phyloP scores from a whole-genome alignment of 495 filamentous ascomycete species.

The Aspergillus sclerotioniger region DNA sequence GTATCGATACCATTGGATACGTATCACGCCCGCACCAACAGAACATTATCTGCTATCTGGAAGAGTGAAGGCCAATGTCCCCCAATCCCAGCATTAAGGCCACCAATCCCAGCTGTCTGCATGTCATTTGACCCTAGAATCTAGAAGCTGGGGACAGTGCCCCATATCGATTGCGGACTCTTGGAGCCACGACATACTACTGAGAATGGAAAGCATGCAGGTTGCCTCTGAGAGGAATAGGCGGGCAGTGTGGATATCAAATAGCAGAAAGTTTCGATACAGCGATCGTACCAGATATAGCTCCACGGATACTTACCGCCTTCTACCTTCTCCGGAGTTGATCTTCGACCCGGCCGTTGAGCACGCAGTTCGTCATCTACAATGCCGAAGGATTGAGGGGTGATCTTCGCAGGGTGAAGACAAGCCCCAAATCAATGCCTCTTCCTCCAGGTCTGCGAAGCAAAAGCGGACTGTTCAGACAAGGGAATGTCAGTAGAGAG shows the following conservation, averaged over 20 bases:
- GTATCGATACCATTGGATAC: conserved; percentile 8
- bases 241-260: too few relatives aligned
- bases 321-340: background rate
- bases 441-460: background rate
- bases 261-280: background rate
- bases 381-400: background rate
- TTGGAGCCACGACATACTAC: too few relatives aligned
- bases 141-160: too few relatives aligned
- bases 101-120: background rate
- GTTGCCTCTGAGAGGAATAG: too few relatives aligned
- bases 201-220: too few relatives aligned
- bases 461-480: background rate
- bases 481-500: background rate
- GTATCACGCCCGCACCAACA: conserved; percentile 3
- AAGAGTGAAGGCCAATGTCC: background rate
- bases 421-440: background rate
- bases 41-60: background rate
- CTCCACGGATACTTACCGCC: conserved; percentile 1
- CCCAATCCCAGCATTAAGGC: background rate
- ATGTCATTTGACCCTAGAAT: background rate
- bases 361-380: background rate
- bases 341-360: background rate
- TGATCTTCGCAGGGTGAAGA: background rate
- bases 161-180: too few relatives aligned
- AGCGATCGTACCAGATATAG: background rate